Conservation (phyloP, 2,329 filamentous ascomycete genomes). For the Aulographum hederae region DNA sequence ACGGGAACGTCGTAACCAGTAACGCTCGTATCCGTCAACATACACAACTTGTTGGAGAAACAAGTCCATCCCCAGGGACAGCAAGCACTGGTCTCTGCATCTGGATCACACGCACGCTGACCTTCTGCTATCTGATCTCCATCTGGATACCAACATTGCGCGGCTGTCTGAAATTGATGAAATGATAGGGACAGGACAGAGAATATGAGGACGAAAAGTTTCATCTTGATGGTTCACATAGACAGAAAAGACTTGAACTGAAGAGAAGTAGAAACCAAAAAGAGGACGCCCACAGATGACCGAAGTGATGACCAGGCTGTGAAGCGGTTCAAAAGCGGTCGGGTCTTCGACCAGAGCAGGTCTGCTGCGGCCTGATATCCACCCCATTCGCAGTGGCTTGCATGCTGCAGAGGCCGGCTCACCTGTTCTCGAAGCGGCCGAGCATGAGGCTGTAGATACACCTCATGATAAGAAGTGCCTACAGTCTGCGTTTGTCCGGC, state of each 20-base stretch:
- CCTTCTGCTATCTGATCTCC: neutral
- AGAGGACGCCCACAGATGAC: neutral
- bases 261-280: neutral
- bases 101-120: constrained; percentile 1
- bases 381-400: too few relatives aligned
- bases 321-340: too few relatives aligned
- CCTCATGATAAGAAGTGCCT: too few relatives aligned
- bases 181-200: neutral
- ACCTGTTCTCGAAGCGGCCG: too few relatives aligned
- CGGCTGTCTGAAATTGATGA: neutral
- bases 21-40: constrained; percentile 1
- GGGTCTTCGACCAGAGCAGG: too few relatives aligned
- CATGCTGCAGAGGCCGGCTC: too few relatives aligned
- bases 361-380: too few relatives aligned
- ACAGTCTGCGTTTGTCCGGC: too few relatives aligned
- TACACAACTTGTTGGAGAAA: constrained; percentile 2
- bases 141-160: neutral
- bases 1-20: neutral
- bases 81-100: neutral
- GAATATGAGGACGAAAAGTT: neutral
- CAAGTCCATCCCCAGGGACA: constrained; percentile 3
- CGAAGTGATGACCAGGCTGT: neutral
- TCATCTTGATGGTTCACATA: neutral
- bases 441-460: too few relatives aligned
- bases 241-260: neutral